phyloP scores from a whole-genome alignment of 2,329 filamentous ascomycete species.

The Xylaria sp. region DNA sequence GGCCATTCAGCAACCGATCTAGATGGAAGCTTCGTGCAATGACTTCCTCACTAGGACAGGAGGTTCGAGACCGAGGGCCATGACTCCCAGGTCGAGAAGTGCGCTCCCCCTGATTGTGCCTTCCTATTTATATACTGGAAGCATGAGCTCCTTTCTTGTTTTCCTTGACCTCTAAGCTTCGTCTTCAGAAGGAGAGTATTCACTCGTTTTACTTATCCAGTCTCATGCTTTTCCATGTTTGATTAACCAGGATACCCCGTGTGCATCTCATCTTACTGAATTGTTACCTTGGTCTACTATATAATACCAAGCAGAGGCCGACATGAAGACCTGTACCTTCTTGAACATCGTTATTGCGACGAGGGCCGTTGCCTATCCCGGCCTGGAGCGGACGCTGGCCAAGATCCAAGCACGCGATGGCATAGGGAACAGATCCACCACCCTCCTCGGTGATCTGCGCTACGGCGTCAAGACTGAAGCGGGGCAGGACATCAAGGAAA shows the following conservation, averaged over 20 bases:
- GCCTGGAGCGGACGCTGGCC: conserved; percentile 28
- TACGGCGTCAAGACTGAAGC: conserved; percentile 9
- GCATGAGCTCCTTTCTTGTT: not conserved
- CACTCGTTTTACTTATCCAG: conserved; percentile 4
- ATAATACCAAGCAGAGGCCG: conserved; percentile 9
- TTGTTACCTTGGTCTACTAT: conserved; percentile 1
- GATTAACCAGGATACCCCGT: not conserved
- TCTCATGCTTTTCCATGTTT: not conserved
- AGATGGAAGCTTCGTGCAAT: too few species aligned
- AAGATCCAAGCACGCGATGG: conserved; percentile 31
- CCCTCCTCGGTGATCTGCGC: conserved; percentile 30
- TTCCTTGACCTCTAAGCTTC: not conserved
- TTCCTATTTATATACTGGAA: too few species aligned
- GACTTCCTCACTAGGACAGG: too few species aligned
- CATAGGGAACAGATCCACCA: conserved; percentile 22
- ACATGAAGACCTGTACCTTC: conserved; percentile 28
- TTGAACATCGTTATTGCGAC: conserved; percentile 17
- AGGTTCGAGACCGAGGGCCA: too few species aligned
- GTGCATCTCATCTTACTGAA: not conserved
- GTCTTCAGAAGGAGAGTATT: not conserved
- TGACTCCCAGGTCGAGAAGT: too few species aligned
- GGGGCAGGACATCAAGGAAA: conserved; percentile 28
- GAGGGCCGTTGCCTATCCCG: conserved; percentile 29
- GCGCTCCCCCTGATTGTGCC: too few species aligned
- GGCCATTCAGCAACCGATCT: too few species aligned